A percentile compares a stretch with the other conserved stretches of the same genome.
phyloP scores from a whole-genome alignment of 129 eudicot species.

The Lactuca saligna region DNA sequence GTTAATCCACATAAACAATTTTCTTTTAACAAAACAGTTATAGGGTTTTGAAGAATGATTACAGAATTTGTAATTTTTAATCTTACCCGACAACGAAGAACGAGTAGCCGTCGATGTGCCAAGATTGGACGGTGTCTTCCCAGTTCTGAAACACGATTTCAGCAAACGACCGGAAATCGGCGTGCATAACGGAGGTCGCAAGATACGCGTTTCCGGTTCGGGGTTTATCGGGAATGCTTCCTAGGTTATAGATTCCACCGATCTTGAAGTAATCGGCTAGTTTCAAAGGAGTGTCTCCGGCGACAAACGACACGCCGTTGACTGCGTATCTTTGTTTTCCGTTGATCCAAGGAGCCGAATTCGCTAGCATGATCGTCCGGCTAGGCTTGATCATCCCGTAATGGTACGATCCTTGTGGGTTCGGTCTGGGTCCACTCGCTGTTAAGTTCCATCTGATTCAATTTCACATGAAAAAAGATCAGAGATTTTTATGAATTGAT shows the following conservation, averaged over 20 bases:
- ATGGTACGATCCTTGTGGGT: slow-evolving; percentile 98
- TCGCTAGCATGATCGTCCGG: slow-evolving; percentile 79
- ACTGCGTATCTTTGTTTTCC: slow-evolving; percentile 87
- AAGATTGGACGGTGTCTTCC: slow-evolving; percentile 85
- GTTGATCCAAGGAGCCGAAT: slow-evolving; percentile 84
- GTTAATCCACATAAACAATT: slow-evolving; percentile 15
- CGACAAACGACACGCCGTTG: slow-evolving; percentile 73
- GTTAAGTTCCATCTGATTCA: slow-evolving; percentile 73
- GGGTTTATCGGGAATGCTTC: slow-evolving; percentile 73
- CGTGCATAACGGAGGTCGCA: slow-evolving; percentile 78
- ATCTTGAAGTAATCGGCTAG: slow-evolving; percentile 88
- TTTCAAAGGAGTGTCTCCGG: slow-evolving; percentile 81
- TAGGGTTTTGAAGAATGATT: background rate
- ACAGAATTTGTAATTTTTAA: background rate
- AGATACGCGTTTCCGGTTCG: slow-evolving; percentile 58
- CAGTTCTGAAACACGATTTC: slow-evolving; percentile 92
- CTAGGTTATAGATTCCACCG: slow-evolving; percentile 68
- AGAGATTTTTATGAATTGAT: background rate
- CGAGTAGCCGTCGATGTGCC: slow-evolving; percentile 91
- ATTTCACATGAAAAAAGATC: background rate
- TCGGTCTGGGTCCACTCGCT: slow-evolving; percentile 96
- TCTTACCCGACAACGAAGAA: slow-evolving; percentile 96
- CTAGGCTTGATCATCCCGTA: slow-evolving; percentile 77
- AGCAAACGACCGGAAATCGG: slow-evolving; percentile 70
- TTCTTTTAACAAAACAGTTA: background rate